Evolutionary conservation across 176 grass and related monocot genomes (phyloP), one percentile per base, ranked within the genome.

Genomic region (Oryza brachyantha): DNA sequence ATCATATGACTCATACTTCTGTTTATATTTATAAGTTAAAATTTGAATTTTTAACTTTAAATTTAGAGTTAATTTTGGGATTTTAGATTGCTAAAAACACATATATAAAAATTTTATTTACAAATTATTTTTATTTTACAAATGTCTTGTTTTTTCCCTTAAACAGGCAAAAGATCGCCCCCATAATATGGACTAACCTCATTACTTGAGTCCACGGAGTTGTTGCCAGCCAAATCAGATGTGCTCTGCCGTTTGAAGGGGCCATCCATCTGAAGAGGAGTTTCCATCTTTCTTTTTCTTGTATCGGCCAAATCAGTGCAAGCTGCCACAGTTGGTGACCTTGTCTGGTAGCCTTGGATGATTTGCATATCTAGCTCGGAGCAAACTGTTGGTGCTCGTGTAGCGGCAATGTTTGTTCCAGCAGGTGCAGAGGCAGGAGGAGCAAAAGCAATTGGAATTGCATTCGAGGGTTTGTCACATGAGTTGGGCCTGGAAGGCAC

Each of bases 111-210:
- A n/a, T n/a, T n/a, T n/a, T n/a, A n/a, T n/a, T n/a, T n/a, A n/a
- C n/a, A n/a, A n/a, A n/a, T n/a, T n/a, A n/a, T n/a, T n/a, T n/a
- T n/a, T n/a, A n/a, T n/a, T n/a, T n/a, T n/a, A n/a, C n/a, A n/a
- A n/a, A n/a, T n/a, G n/a, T n/a, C n/a, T n/a, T n/a, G n/a, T n/a
- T n/a, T n/a, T n/a, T n/a, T n/a, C n/a, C n/a, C n/a, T n/a, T n/a
- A n/a, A n/a, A n/a, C n/a, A n/a, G n/a, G n/a, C n/a, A n/a, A n/a
- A n/a, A n/a, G n/a, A n/a, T n/a, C n/a, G n/a, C n/a, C n/a, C n/a
- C n/a, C n/a, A n/a, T 29, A 75, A 10, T 13, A 55, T 54, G n/a
- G 58, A 73, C 64, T 77, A 28, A 87, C 75, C 80, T 80, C 63
- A 80, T 63, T 22, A 16, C 28, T 41, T 13, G 24, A 57, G 31